phyloP scores from a whole-genome alignment of 106 monocot species.

The Ottelia alismoides region DNA sequence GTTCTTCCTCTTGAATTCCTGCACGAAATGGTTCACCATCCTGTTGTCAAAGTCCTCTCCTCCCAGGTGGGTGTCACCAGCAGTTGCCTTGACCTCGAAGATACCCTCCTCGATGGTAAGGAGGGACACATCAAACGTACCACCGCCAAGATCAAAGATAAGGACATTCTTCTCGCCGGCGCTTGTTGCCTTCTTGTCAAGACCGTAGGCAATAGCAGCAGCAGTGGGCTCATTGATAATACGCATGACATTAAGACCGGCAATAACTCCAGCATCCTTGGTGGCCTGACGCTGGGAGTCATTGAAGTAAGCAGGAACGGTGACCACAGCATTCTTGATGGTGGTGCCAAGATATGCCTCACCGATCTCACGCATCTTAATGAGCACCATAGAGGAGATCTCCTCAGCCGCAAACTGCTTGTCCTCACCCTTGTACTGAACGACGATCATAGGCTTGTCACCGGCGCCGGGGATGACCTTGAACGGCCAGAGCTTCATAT shows the following conservation, averaged over 20 bases:
- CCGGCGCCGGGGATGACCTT: slow-evolving; percentile 31
- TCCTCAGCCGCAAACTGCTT: no score
- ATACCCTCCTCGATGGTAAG: slow-evolving; percentile 77
- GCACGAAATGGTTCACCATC: slow-evolving; percentile 71
- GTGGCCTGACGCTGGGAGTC: no score
- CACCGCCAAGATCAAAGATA: no score
- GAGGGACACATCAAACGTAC: slow-evolving; percentile 66
- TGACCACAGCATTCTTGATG: slow-evolving; percentile 8
- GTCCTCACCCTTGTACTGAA: slow-evolving; percentile 34
- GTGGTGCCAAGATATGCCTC: slow-evolving; percentile 1
- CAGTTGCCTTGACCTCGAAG: slow-evolving; percentile 82
- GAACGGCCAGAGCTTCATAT: no score
- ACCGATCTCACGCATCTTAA: no score
- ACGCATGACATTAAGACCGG: no score
- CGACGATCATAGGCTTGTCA: slow-evolving; percentile 39
- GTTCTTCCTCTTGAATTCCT: slow-evolving; percentile 79
- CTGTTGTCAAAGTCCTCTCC: slow-evolving; percentile 80
- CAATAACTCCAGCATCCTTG: no score
- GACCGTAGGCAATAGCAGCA: slow-evolving; percentile 68
- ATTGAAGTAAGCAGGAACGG: no score
- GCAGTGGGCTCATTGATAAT: slow-evolving; percentile 76
- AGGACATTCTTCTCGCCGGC: slow-evolving; percentile 64
- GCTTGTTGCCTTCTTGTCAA: slow-evolving; percentile 57
- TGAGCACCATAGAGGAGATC: no score
- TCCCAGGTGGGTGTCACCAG: slow-evolving; percentile 73